Conservation (phyloP, 2,329 filamentous ascomycete genomes). For the Calonectria multiphialidica region DNA sequence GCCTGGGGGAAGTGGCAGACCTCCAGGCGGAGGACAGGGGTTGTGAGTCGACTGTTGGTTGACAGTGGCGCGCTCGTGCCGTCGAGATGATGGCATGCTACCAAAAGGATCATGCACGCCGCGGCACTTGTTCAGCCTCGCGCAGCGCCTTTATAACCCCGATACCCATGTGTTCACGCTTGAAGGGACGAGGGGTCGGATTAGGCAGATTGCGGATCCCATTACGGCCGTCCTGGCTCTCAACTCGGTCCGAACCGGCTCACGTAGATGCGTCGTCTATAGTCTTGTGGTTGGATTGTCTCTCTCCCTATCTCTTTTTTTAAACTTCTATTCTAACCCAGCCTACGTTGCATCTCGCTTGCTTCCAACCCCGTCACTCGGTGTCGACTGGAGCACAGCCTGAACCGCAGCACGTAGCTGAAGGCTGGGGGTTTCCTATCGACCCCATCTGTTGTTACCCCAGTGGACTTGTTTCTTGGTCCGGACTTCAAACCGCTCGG, state of each 20-base stretch:
- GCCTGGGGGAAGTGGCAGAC: background rate
- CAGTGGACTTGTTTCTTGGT: constrained; percentile 40
- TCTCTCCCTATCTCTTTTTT: background rate
- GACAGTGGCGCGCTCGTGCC: background rate
- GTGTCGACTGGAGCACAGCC: background rate
- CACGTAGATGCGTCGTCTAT: background rate
- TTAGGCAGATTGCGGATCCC: constrained; percentile 4
- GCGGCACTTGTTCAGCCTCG: constrained; percentile 19
- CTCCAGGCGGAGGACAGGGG: background rate
- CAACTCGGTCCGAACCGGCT: background rate
- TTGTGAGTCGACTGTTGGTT: constrained; percentile 9
- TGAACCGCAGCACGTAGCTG: background rate
- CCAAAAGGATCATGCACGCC: background rate
- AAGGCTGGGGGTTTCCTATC: background rate
- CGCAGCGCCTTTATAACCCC: background rate
- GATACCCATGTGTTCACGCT: background rate
- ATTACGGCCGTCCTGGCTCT: background rate
- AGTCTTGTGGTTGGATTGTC: background rate
- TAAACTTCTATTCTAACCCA: background rate
- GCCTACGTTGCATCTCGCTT: constrained; percentile 5
- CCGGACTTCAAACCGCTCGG: constrained; percentile 39
- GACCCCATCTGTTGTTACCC: background rate
- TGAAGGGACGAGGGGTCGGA: background rate
- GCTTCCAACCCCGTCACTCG: constrained; percentile 8
- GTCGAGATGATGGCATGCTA: background rate